These are phyloP conservation scores for Trichoderma cornu-damae DNA, from an alignment of 2,329 filamentous ascomycete genomes.

Conservation along the genomic window DNA sequence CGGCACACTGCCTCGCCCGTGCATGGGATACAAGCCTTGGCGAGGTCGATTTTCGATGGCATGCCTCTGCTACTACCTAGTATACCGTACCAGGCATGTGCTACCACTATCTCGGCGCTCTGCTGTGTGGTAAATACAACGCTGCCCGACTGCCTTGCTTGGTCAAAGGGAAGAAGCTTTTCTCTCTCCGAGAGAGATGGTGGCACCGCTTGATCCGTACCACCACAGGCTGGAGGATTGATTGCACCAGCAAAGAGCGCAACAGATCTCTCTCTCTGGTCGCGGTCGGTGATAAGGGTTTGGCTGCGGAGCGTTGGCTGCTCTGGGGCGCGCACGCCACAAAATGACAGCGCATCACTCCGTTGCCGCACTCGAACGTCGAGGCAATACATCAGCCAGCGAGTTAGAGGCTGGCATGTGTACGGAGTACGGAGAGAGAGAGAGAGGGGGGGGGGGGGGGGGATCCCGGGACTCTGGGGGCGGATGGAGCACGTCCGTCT, in stretches of 20 bases:
- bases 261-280: conserved; percentile 4
- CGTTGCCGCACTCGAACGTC: conserved; percentile 11
- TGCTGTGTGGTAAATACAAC: too few species aligned
- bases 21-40: background rate
- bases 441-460: too few species aligned
- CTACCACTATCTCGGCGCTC: background rate
- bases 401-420: conserved; percentile 18
- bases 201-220: conserved; percentile 1
- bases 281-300: conserved; percentile 17
- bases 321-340: conserved; percentile 19
- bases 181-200: background rate
- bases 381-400: conserved; percentile 12
- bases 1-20: background rate
- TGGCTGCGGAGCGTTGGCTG: conserved; percentile 6
- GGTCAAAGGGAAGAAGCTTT: background rate
- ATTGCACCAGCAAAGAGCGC: conserved; percentile 3
- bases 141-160: conserved; percentile 5
- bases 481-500: conserved; percentile 3
- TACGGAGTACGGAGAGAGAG: too few species aligned
- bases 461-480: conserved; percentile 13
- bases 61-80: too few species aligned
- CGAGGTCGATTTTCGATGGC: background rate
- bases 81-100: too few species aligned
- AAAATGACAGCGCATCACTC: conserved; percentile 20
- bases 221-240: background rate